Evolutionary conservation across 352 stramenopile species (phyloP), one percentile per base, ranked within the genome.

Genomic region (Pythium oligandrum): DNA sequence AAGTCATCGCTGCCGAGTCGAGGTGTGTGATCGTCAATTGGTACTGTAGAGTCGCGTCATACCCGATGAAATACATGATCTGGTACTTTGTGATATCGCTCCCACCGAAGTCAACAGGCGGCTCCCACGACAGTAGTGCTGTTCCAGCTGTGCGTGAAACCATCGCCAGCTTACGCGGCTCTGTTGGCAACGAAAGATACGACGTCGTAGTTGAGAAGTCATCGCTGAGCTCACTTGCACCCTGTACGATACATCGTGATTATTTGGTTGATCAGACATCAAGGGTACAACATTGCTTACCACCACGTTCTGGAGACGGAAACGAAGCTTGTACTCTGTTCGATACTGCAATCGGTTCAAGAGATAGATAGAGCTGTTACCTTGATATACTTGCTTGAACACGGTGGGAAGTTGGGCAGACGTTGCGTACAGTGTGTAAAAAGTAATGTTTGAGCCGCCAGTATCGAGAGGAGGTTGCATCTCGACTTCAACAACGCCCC

Each of bases 81-180:
- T 78, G 58, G 39, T 86, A 88, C 26, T 44, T 68, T 5, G 63
- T 78, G 34, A 88, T 65, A 11, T 73, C 60, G 6, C 42, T 63
- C 4, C 78, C 78, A n/a, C 78, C 78, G 61, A 75, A 75, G 62
- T 88, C 78, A 3, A 74, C 37, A 7, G 78, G 73, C 4, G 66
- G 57, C 9, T 53, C 46, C 78, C 78, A 88, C 32, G 57, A 66
- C 33, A 88, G 47, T 4, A 58, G 64, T 5, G 65, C 66, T 0
- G 73, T 63, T 11, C 78, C 78, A 6, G 71, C 73, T 1, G 69
- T 75, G 45, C 58, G 60, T 31, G 49, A 52, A 2, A 73, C 1
- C 4, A 73, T 30, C 7, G 30, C 39, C 4, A 80, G 40, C 33
- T 75, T 63, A 40, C 49, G 57, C 1, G 62, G 68, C 55, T 80